Percentiles rank a stretch among this genome's conserved stretches.
phyloP scores from a whole-genome alignment of 2,329 filamentous ascomycete species.

The Calonectria naviculata region DNA sequence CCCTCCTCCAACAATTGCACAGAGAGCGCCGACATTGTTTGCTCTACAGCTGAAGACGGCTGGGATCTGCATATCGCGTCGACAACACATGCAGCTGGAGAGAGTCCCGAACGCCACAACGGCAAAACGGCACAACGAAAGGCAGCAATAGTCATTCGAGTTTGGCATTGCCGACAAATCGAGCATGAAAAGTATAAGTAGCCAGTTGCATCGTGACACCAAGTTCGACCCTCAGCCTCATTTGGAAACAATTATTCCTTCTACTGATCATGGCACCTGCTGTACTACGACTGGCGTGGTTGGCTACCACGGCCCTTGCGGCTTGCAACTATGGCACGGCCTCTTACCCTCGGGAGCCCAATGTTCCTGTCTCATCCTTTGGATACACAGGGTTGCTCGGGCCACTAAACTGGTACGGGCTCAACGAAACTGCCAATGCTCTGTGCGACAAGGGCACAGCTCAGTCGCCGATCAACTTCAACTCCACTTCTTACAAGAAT shows the following conservation, averaged over 20 bases:
- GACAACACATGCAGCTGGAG: background rate
- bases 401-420: background rate
- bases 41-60: background rate
- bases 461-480: background rate
- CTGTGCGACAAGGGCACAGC: background rate
- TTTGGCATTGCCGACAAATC: background rate
- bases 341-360: background rate
- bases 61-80: background rate
- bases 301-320: background rate
- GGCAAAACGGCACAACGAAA: background rate
- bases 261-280: background rate
- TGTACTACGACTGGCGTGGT: background rate
- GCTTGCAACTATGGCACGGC: background rate
- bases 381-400: background rate
- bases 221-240: too few species aligned
- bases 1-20: background rate
- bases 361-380: background rate
- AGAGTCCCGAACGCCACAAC: background rate
- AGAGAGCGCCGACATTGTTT: background rate
- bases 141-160: background rate
- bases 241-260: too few species aligned
- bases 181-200: background rate
- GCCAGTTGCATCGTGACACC: background rate
- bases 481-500: background rate
- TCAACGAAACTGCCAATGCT: background rate